Percentiles rank a stretch among this genome's conserved stretches.
Evolutionary conservation across 768 basidiomycete genomes (phyloP).

Genomic region (Russula emetica): DNA sequence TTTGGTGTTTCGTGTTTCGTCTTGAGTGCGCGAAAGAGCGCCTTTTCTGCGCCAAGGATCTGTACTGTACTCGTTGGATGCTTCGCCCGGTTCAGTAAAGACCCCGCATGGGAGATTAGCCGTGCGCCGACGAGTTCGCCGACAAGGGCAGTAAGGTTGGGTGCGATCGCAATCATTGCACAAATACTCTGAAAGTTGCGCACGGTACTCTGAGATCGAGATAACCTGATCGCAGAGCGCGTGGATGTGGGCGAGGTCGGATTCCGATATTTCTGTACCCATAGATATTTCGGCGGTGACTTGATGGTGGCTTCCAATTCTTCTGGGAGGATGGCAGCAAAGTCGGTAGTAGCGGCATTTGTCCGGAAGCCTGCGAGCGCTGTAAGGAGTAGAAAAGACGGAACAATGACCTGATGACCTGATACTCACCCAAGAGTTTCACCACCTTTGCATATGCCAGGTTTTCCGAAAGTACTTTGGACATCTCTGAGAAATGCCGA

Average conservation of each 20-base stretch:
- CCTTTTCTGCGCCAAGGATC: conserved; percentile 74
- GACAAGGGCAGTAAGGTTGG: conserved; percentile 85
- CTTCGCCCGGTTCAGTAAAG: conserved; percentile 64
- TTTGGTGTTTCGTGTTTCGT: conserved; percentile 96
- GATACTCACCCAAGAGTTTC: conserved; percentile 91
- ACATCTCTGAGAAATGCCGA: conserved; percentile 99
- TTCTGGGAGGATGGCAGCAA: conserved; percentile 90
- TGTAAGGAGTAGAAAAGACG: background rate
- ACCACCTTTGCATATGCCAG: conserved; percentile 95
- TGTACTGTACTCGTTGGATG: conserved; percentile 77
- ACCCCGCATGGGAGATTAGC: conserved; percentile 71
- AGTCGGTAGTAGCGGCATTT: conserved; percentile 80
- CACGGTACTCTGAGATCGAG: conserved; percentile 89
- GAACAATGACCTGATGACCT: conserved; percentile 23
- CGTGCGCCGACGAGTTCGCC: conserved; percentile 75
- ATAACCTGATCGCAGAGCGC: conserved; percentile 98
- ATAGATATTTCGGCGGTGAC: conserved; percentile 95
- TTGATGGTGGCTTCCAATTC: conserved; percentile 94
- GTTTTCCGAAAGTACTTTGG: conserved; percentile 96
- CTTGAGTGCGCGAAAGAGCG: conserved; percentile 70
- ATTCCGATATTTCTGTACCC: conserved; percentile 98
- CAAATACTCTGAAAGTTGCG: conserved; percentile 94
- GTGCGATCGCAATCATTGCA: conserved; percentile 98
- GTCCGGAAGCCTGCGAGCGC: conserved; percentile 76
- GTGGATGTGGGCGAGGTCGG: conserved; percentile 95